Base-by-base conservation (phyloP, 192 early-diverging fungal species). In the Coemansia sp. region DNA sequence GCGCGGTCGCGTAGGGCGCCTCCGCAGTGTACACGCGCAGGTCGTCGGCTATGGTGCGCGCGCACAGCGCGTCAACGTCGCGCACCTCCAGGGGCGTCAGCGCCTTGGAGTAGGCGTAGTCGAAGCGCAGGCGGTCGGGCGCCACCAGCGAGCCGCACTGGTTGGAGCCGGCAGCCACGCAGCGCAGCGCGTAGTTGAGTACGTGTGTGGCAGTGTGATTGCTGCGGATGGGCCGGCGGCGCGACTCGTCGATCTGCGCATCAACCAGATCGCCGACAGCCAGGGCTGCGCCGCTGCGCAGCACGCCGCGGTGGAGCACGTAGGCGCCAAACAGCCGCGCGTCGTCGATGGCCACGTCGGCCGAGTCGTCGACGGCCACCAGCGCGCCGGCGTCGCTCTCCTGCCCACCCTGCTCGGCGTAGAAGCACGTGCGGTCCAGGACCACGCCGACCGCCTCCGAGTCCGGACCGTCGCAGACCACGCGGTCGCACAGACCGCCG, bases 161-260 rank as follows among this genome's bases (percentile, higher is more conserved):
- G 58, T 98, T 94, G 18, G 80, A 56, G 53, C 88, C 80, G 25
- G 69, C 56, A 23, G 73, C 83, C 9, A 94, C 83, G 65, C 89
- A 79, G 49, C 90, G 86, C 58, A 98, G 84, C 13, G 89, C 96
- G 81, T 76, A 94, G 84, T 98, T 98, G 26, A 98, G 83, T 60
- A 95, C 86, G 58, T 98, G 96, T 2, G 96, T 98, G 26, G 81
- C 88, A 45, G 94, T 92, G 75, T 98, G 96, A 83, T 98, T 97
- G 85, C 90, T 93, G 64, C 90, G 83, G 56, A 97, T 74, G 9
- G 92, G 91, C 80, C 81, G 84, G 43, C 96, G 83, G 34, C 96
- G 88, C 36, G 85, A 80, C 65, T 91, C 91, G 56, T 98, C 90
- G 76, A 93, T 97, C 36, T 86, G 81, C 22, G 86, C 80, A 29